phyloP scores from a whole-genome alignment of 2,329 filamentous ascomycete species.

The Claviceps digitariae region DNA sequence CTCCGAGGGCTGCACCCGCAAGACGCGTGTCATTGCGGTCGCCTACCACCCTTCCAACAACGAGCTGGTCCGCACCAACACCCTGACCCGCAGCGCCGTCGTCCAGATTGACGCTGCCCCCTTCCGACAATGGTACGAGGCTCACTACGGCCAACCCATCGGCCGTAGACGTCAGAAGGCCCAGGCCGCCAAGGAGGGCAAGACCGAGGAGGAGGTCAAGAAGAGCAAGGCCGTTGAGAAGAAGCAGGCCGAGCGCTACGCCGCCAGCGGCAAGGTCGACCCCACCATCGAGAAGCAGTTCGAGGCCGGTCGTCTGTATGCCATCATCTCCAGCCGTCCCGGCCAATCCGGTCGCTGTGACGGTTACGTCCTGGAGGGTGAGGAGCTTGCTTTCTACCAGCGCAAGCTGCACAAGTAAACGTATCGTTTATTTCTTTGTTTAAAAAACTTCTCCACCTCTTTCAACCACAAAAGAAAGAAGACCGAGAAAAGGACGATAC shows the following conservation, averaged over 20 bases:
- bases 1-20: constrained; percentile 94
- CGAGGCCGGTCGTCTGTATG: constrained; percentile 95
- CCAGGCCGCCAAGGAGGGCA: constrained; percentile 43
- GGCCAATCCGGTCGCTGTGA: constrained; percentile 95
- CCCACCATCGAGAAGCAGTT: constrained; percentile 91
- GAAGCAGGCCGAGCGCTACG: constrained; percentile 86
- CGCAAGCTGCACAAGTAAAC: constrained; percentile 96
- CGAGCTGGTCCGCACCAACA: constrained; percentile 99
- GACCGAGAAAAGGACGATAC: too few relatives aligned
- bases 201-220: constrained; percentile 59
- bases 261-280: constrained; percentile 85
- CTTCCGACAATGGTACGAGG: constrained; percentile 99
- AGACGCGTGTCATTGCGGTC: constrained; percentile 97
- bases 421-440: neutral
- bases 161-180: constrained; percentile 89
- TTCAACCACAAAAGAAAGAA: neutral
- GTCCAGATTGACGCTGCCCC: constrained; percentile 97
- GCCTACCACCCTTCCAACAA: constrained; percentile 99
- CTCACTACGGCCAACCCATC: constrained; percentile 87
- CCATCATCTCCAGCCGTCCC: constrained; percentile 81
- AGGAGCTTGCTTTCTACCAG: constrained; percentile 99
- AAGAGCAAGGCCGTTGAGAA: constrained; percentile 93
- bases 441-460: neutral
- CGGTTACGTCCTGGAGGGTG: constrained; percentile 97
- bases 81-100: constrained; percentile 96